phyloP scores from a whole-genome alignment of 306 rosid genomes.

The Dalbergia cultrata region DNA sequence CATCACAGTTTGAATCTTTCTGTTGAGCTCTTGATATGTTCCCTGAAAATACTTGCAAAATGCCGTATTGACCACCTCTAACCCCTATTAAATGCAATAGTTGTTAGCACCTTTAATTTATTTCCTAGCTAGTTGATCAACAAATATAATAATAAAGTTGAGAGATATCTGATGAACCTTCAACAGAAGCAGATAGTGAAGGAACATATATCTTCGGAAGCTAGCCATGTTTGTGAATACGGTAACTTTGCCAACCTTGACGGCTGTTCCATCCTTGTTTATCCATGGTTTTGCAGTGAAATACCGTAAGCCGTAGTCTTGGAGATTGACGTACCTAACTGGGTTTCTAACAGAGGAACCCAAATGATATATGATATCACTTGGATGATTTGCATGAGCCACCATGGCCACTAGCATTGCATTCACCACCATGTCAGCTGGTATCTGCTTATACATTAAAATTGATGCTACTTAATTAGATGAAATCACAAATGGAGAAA shows the following conservation, averaged over 20 bases:
- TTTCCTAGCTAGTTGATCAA: too few relatives aligned
- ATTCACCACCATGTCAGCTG: slow-evolving; percentile 90
- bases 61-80: slow-evolving; percentile 67
- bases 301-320: slow-evolving; percentile 58
- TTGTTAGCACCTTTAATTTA: neutral
- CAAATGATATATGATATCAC: slow-evolving; percentile 65
- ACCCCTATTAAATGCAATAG: slow-evolving; percentile 55
- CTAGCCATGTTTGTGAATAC: slow-evolving; percentile 65
- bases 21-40: slow-evolving; percentile 52
- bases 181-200: slow-evolving; percentile 70
- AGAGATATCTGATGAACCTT: slow-evolving; percentile 55
- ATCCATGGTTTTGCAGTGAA: slow-evolving; percentile 78
- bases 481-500: neutral
- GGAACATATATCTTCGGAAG: slow-evolving; percentile 70
- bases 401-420: slow-evolving; percentile 70
- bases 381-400: slow-evolving; percentile 61
- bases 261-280: slow-evolving; percentile 66
- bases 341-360: slow-evolving; percentile 77
- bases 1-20: slow-evolving; percentile 72
- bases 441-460: slow-evolving; percentile 56
- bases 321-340: slow-evolving; percentile 36
- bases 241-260: slow-evolving; percentile 61
- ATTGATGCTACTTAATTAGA: neutral
- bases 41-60: slow-evolving; percentile 71
- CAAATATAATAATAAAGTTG: neutral